phyloP scores from a whole-genome alignment of 2,329 filamentous ascomycete species.

The Colletotrichum incanum region DNA sequence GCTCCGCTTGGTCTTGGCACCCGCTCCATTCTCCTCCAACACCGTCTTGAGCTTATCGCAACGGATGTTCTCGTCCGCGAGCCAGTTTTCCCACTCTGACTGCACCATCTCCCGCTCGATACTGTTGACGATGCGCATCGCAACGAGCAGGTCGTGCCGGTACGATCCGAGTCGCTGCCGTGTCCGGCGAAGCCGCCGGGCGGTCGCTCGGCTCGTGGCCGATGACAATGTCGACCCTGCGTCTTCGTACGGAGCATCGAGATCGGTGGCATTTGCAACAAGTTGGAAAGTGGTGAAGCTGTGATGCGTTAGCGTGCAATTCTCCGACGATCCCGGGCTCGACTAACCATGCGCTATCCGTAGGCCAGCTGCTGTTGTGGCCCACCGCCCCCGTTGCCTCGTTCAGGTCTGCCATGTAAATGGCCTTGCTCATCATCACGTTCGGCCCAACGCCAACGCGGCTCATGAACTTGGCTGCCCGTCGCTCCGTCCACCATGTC shows the following conservation, averaged over 20 bases:
- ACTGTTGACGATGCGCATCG: constrained; percentile 89
- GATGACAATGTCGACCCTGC: constrained; percentile 65
- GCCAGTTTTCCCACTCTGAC: constrained; percentile 95
- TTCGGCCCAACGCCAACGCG: constrained; percentile 86
- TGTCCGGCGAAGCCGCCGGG: constrained; percentile 81
- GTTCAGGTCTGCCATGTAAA: constrained; percentile 88
- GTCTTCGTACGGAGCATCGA: constrained; percentile 71
- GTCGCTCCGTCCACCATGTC: constrained; percentile 89
- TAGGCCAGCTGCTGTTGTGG: constrained; percentile 53
- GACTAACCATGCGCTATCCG: constrained; percentile 67
- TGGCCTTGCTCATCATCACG: constrained; percentile 84
- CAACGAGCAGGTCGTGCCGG: constrained; percentile 91
- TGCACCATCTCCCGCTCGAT: constrained; percentile 89
- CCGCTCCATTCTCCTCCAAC: constrained; percentile 53
- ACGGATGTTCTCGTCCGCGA: constrained; percentile 81
- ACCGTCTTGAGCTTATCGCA: constrained; percentile 75
- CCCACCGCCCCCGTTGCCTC: constrained; percentile 66
- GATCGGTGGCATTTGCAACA: constrained; percentile 71
- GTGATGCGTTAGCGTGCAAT: constrained; percentile 16
- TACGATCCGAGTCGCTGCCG: constrained; percentile 87
- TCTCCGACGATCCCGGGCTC: not conserved
- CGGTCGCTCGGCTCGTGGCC: constrained; percentile 67
- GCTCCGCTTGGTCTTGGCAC: constrained; percentile 23
- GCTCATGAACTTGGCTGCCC: constrained; percentile 85
- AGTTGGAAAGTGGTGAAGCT: constrained; percentile 75